Conservation (phyloP, 139 green algal genomes). For the Diplosphaera chodatii region DNA sequence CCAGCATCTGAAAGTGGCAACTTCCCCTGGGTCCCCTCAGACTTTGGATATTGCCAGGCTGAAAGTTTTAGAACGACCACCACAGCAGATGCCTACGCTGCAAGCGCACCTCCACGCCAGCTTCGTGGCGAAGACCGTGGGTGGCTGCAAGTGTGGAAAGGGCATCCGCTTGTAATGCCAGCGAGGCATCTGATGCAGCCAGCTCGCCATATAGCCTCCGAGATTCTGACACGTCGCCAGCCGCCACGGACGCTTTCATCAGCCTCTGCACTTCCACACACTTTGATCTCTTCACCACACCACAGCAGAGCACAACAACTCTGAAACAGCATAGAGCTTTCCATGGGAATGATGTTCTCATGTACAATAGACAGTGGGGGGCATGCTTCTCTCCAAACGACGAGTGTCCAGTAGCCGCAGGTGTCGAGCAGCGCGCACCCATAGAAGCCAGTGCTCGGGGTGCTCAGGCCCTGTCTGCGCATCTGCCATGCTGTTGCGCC, state of each 20-base stretch:
- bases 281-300: too few relatives aligned
- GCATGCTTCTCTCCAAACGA: too few relatives aligned
- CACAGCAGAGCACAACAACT: too few relatives aligned
- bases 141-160: neutral
- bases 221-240: neutral
- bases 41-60: too few relatives aligned
- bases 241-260: conserved; percentile 1
- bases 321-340: too few relatives aligned
- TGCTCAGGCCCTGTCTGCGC: neutral
- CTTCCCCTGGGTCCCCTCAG: too few relatives aligned
- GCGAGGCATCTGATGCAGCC: conserved; percentile 24
- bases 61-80: too few relatives aligned
- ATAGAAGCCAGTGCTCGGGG: conserved; percentile 42
- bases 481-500: conserved; percentile 1
- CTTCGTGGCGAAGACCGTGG: neutral
- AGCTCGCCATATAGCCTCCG: conserved; percentile 19
- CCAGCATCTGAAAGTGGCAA: neutral
- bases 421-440: conserved; percentile 1
- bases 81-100: too few relatives aligned
- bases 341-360: too few relatives aligned
- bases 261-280: conserved; percentile 20
- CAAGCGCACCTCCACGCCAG: neutral
- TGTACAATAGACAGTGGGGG: too few relatives aligned
- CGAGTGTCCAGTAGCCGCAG: conserved; percentile 1
- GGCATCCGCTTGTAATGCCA: neutral